A percentile compares a stretch with the other conserved stretches of the same genome.
phyloP scores from a whole-genome alignment of 257 asterid genomes.

The Nicotiana attenuata region DNA sequence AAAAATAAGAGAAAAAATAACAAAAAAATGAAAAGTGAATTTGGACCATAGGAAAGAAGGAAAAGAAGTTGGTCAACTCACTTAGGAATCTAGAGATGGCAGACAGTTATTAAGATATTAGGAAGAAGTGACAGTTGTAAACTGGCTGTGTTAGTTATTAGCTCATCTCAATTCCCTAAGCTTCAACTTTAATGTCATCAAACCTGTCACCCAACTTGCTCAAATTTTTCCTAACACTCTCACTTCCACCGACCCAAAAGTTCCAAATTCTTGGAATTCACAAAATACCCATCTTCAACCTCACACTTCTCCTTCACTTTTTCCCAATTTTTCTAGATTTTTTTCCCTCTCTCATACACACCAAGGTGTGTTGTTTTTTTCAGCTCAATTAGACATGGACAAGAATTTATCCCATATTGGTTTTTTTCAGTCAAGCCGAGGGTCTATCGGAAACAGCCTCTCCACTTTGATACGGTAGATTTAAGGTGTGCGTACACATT shows the following conservation, averaged over 20 bases:
- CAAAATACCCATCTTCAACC: slow-evolving; percentile 4
- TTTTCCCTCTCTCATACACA: not conserved
- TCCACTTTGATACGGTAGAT: no score
- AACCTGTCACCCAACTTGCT: slow-evolving; percentile 13
- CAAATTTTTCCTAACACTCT: not conserved
- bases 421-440: not conserved
- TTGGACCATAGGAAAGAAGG: no score
- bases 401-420: not conserved
- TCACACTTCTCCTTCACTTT: slow-evolving; percentile 1
- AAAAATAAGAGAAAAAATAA: not conserved
- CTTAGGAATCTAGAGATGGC: slow-evolving; percentile 6
- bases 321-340: not conserved
- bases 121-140: slow-evolving; percentile 17
- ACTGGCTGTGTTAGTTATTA: slow-evolving; percentile 21
- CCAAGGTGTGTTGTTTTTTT: not conserved
- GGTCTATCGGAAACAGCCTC: accelerated
- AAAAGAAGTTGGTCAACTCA: slow-evolving; percentile 20
- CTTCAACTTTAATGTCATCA: slow-evolving; percentile 16
- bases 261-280: not conserved
- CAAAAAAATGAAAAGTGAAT: not conserved
- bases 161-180: slow-evolving; percentile 16
- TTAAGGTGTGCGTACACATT: no score
- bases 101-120: slow-evolving; percentile 19
- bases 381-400: not conserved
- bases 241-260: not conserved